These are phyloP conservation scores for Oryza longistaminata DNA, from an alignment of 176 grass and related monocot genomes.

Conservation along the genomic window DNA sequence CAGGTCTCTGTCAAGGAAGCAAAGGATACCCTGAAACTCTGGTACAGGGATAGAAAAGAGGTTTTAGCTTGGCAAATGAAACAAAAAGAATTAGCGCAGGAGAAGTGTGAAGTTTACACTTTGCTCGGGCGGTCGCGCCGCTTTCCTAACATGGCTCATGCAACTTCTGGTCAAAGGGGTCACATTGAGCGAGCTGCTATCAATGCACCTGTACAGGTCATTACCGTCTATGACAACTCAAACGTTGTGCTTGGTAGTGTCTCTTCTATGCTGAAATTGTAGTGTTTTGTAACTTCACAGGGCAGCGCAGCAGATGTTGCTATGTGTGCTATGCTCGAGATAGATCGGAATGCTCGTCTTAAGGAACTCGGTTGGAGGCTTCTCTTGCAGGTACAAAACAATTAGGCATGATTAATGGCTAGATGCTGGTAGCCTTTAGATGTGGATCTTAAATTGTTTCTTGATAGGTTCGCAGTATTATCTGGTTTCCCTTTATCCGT, in stretches of 20 bases:
- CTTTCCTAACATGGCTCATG: conserved; percentile 61
- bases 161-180: conserved; percentile 53
- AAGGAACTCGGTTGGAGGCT: conserved; percentile 91
- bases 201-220: conserved; percentile 97
- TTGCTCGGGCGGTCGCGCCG: conserved; percentile 77
- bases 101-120: conserved; percentile 63
- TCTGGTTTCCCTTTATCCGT: neutral
- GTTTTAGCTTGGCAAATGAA: conserved; percentile 72
- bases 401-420: neutral
- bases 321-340: conserved; percentile 99
- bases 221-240: conserved; percentile 22
- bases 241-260: conserved; percentile 10
- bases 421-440: neutral
- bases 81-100: conserved; percentile 57
- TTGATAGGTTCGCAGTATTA: neutral
- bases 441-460: too few relatives aligned
- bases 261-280: neutral
- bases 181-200: conserved; percentile 96
- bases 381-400: conserved; percentile 72
- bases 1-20: conserved; percentile 86
- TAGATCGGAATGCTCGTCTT: conserved; percentile 66
- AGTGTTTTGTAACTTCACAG: conserved; percentile 48
- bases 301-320: conserved; percentile 98
- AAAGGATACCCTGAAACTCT: conserved; percentile 68
- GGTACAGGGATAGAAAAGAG: conserved; percentile 86